These are phyloP conservation scores for Diutina ranongensis DNA, from an alignment of 1,139 yeast genomes.

Conservation along the genomic window DNA sequence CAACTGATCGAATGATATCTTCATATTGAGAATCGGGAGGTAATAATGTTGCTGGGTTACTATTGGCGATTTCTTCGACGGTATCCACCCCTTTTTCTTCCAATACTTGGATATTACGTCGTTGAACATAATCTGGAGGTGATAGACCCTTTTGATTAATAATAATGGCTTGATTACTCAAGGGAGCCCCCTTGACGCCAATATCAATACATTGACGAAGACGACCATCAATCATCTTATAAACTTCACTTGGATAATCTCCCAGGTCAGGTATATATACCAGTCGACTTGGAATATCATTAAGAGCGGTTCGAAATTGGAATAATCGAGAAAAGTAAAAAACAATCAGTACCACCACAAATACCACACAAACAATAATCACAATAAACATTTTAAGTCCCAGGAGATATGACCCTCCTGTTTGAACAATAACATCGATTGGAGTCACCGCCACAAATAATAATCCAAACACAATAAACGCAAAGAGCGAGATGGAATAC, in stretches of 20 bases:
- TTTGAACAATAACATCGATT: constrained; percentile 64
- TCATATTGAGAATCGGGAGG: constrained; percentile 55
- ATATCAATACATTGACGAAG: constrained; percentile 36
- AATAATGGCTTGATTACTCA: constrained; percentile 19
- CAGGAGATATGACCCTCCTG: constrained; percentile 41
- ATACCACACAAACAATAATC: constrained; percentile 56
- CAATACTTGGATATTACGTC: constrained; percentile 13
- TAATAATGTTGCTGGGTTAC: constrained; percentile 24
- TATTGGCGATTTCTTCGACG: constrained; percentile 8
- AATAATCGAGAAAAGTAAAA: constrained; percentile 46
- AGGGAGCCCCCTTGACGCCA: constrained; percentile 40
- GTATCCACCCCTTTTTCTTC: not conserved
- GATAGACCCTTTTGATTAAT: constrained; percentile 59
- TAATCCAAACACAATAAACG: constrained; percentile 26
- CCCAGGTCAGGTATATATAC: constrained; percentile 52
- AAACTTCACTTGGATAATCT: constrained; percentile 47
- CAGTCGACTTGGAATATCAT: constrained; percentile 61
- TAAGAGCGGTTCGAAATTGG: constrained; percentile 44
- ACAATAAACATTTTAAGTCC: constrained; percentile 66
- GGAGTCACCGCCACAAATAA: constrained; percentile 60
- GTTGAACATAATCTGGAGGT: constrained; percentile 30
- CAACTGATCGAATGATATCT: constrained; percentile 47
- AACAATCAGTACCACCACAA: constrained; percentile 36
- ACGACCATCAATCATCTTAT: constrained; percentile 25
- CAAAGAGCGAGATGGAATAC: constrained; percentile 42